These are phyloP conservation scores for Pleurotus platypus DNA, from an alignment of 768 basidiomycete genomes.

Conservation along the genomic window DNA sequence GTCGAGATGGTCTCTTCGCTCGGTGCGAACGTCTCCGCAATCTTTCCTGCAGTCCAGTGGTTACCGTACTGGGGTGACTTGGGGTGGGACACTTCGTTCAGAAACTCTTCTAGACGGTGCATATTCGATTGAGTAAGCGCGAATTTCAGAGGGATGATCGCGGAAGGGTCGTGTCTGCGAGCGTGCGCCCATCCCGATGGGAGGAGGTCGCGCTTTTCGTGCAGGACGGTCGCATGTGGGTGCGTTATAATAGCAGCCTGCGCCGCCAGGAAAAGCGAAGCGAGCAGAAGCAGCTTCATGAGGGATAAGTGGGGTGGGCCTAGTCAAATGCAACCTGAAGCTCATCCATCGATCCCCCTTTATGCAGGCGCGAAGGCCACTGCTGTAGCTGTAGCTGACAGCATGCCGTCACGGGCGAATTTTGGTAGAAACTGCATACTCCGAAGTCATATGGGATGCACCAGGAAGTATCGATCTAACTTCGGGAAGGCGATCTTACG, in stretches of 20 bases:
- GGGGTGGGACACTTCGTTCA: slow-evolving; percentile 47
- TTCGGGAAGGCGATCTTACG: too few relatives aligned
- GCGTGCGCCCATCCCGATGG: slow-evolving; percentile 39
- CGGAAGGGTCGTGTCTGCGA: slow-evolving; percentile 29
- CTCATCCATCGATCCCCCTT: neutral
- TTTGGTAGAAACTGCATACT: slow-evolving; percentile 1
- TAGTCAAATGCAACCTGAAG: neutral
- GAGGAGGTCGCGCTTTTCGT: slow-evolving; percentile 32
- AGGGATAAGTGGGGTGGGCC: neutral
- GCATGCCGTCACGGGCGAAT: neutral
- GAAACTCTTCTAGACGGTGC: slow-evolving; percentile 38
- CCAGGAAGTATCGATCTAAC: slow-evolving; percentile 2
- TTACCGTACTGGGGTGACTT: slow-evolving; percentile 46
- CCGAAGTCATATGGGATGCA: neutral
- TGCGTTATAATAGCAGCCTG: slow-evolving; percentile 1
- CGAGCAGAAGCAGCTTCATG: slow-evolving; percentile 3
- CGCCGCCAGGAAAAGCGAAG: slow-evolving; percentile 5
- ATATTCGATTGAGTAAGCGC: slow-evolving; percentile 46
- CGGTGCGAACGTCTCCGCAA: slow-evolving; percentile 44
- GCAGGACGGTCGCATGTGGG: slow-evolving; percentile 36
- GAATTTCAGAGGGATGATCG: slow-evolving; percentile 43
- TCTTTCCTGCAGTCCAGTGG: slow-evolving; percentile 42
- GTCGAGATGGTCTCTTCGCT: slow-evolving; percentile 33
- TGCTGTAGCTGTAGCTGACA: too few relatives aligned
- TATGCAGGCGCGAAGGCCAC: too few relatives aligned